Conservation (phyloP, 1,284 basidiomycete species). For the Cryptococcus depauperatus region DNA sequence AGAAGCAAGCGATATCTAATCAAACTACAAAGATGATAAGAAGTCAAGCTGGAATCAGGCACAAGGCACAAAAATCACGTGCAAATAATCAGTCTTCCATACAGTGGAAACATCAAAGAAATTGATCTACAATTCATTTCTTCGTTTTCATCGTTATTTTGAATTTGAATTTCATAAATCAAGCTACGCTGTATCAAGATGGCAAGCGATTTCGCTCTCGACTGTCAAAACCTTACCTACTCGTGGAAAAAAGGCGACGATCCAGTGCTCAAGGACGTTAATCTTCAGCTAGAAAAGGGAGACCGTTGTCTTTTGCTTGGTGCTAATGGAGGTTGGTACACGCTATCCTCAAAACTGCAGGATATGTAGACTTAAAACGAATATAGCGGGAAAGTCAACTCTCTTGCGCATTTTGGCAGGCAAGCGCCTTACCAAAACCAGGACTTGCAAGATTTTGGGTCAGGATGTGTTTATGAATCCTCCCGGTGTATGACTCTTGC, state of each 20-base stretch:
- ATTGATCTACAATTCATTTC: too few relatives aligned
- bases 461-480: slow-evolving; percentile 70
- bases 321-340: slow-evolving; percentile 71
- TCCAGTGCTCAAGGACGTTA: slow-evolving; percentile 57
- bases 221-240: slow-evolving; percentile 58
- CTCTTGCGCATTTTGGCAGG: slow-evolving; percentile 89
- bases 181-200: too few relatives aligned
- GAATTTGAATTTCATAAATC: too few relatives aligned
- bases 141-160: too few relatives aligned
- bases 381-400: slow-evolving; percentile 83
- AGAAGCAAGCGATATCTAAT: too few relatives aligned
- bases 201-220: slow-evolving; percentile 46
- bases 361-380: background rate
- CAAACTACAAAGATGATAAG: too few relatives aligned
- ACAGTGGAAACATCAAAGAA: too few relatives aligned
- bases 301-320: slow-evolving; percentile 77
- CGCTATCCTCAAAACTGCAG: background rate
- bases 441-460: slow-evolving; percentile 65
- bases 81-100: too few relatives aligned
- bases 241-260: slow-evolving; percentile 48
- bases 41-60: too few relatives aligned
- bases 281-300: slow-evolving; percentile 59
- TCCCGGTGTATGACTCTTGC: slow-evolving; percentile 40
- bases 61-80: too few relatives aligned
- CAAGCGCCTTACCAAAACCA: slow-evolving; percentile 66